Percentiles rank a stretch among this genome's conserved stretches.
Evolutionary conservation across 2,329 filamentous ascomycete genomes (phyloP).

Genomic region (Venturiaceae sp.): DNA sequence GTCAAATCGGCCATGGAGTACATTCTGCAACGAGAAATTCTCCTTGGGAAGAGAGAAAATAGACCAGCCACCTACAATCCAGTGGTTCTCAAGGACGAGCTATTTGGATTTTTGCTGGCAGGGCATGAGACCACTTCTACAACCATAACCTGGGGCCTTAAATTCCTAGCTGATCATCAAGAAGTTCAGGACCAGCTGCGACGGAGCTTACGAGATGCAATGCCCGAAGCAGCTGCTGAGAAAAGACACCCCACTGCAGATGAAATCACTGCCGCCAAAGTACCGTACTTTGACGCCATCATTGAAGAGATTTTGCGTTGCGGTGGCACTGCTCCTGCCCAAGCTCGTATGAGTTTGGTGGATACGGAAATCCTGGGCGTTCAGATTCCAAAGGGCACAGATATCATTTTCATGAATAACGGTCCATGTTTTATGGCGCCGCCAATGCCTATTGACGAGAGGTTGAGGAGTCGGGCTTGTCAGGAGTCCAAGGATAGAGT

Average conservation of each 20-base stretch:
- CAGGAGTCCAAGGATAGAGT: constrained; percentile 17
- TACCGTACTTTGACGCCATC: constrained; percentile 33
- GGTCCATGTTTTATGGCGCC: constrained; percentile 13
- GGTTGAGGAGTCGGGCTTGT: constrained; percentile 19
- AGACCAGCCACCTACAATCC: background rate
- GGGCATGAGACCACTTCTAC: constrained; percentile 38
- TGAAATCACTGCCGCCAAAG: constrained; percentile 20
- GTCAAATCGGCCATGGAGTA: too few relatives aligned
- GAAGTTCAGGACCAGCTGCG: constrained; percentile 26
- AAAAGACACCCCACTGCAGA: constrained; percentile 17
- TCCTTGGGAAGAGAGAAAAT: background rate
- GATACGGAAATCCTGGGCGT: constrained; percentile 31
- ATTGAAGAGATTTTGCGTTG: constrained; percentile 31
- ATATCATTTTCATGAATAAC: constrained; percentile 19
- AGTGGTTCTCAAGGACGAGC: too few relatives aligned
- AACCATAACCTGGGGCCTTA: constrained; percentile 31
- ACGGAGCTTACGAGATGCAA: constrained; percentile 16
- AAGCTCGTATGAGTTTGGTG: constrained; percentile 19
- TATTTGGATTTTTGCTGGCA: constrained; percentile 26
- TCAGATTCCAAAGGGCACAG: constrained; percentile 26
- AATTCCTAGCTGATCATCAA: constrained; percentile 26
- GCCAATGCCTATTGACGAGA: constrained; percentile 18
- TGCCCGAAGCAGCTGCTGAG: constrained; percentile 14
- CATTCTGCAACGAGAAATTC: too few relatives aligned
- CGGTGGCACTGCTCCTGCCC: constrained; percentile 15